Base-by-base conservation (phyloP, 1,284 basidiomycete genomes). In the Pulveroboletus sp. region DNA sequence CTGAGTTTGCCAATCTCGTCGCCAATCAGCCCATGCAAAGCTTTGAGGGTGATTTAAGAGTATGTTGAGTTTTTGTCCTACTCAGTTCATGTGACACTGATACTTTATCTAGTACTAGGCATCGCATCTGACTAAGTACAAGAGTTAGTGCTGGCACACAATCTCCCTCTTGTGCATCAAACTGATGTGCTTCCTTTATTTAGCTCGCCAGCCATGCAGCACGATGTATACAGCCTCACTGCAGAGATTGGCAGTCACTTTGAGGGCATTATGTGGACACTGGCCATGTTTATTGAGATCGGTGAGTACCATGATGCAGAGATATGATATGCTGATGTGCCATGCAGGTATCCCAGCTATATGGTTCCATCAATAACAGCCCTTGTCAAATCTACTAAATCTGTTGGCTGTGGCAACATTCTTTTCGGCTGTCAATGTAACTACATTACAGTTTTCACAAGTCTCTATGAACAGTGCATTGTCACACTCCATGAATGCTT, bases 391-490 rank as follows among this genome's bases (percentile, higher is more conserved):
- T 55, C 63, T 84, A 19, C 68, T 83, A 52, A 82, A 81, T 63
- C 59, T 83, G 53, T 80, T 78, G 42, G 82, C 82, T 7, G 78
- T 84, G 10, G 81, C 82, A 33, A 86, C 82, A 13, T 82, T 83
- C 71, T 82, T 82, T 66, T 79, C 77, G 17, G 81, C 79, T 36
- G 81, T 83, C 57, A 82, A 80, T 1, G 83, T 81, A 43, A 78
- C 75, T 16, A 82, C 75, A 4, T 36, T 36, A 36, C 36, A 36
- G 65, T 84, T 56, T 57, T 81, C 82, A 9, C 76, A 64, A 54
- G 29, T 0, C 69, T 40, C 63, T 63, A 48, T 63, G 70, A 69
- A 61, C 7, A 51, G 57, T 53, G 60, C 71, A 32, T 54, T 71
- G 50, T 33, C 67, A 4, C 71, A 79, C 55, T 73, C 71, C 24